Evolutionary conservation across 352 stramenopile genomes (phyloP).

Genomic region (Phytophthora pistaciae): DNA sequence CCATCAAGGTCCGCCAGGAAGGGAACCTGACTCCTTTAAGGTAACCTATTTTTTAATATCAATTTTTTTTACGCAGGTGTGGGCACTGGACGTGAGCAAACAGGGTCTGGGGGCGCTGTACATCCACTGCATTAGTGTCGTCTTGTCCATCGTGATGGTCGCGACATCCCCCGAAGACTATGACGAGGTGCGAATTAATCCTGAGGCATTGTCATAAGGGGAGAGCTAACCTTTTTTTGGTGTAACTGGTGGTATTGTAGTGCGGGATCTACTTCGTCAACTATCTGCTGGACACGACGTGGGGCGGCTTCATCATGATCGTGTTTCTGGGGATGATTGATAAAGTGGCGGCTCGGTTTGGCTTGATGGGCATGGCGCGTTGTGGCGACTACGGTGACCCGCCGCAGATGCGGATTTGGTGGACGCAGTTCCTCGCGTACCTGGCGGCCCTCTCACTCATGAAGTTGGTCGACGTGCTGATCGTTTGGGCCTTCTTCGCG

Average conservation of each 20-base stretch:
- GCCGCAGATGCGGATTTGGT: constrained; percentile 62
- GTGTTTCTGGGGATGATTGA: constrained; percentile 55
- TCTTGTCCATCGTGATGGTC: constrained; percentile 70
- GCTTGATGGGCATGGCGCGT: constrained; percentile 48
- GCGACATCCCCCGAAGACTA: constrained; percentile 43
- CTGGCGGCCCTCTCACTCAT: constrained; percentile 52
- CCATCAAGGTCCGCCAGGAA: constrained; percentile 45
- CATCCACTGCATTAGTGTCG: constrained; percentile 70
- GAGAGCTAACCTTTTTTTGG: neutral
- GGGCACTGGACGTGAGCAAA: constrained; percentile 77
- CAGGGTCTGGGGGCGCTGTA: constrained; percentile 69
- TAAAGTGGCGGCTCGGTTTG: constrained; percentile 40
- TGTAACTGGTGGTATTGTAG: constrained; percentile 29
- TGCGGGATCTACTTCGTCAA: constrained; percentile 82
- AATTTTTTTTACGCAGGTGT: constrained; percentile 43
- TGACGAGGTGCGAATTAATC: constrained; percentile 52
- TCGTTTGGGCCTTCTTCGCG: constrained; percentile 56
- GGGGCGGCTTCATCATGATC: constrained; percentile 58
- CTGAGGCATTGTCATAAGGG: neutral
- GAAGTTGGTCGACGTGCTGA: constrained; percentile 57
- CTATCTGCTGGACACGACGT: constrained; percentile 76
- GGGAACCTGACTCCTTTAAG: too few relatives aligned
- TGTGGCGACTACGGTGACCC: constrained; percentile 81
- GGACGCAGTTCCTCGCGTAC: constrained; percentile 63
- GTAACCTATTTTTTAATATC: too few relatives aligned